Base-by-base conservation (phyloP, 225 moss, liverwort and hornwort species). In the Anthoceros angustus region DNA sequence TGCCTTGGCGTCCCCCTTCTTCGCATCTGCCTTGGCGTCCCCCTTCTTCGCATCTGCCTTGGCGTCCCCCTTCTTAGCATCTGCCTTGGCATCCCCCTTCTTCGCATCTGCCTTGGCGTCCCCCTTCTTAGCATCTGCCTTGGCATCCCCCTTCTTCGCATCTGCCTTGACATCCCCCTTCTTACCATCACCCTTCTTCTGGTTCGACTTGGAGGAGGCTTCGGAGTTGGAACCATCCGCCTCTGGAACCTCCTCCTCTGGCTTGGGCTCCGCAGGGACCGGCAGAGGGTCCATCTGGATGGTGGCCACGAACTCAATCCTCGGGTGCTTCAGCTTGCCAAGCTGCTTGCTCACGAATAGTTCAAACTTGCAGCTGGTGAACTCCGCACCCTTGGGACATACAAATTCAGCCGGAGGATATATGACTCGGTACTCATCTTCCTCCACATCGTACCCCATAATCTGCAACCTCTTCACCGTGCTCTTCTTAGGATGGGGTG, bases 391-490 rank as follows among this genome's bases (percentile, higher is more conserved):
- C 18, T 55, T 55, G 8, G 55, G 55, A 55, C 55, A 55, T 0
- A 55, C 4, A 20, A 55, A 55, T 15, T 55, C 55, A 0, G 55
- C 55, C 23, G 55, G 55, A 9, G 55, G 55, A 15, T 55, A 55
- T 2, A 55, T 55, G 10, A 55, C n/a, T 18, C 55, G 55, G 55
- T 55, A 55, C 55, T 55, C 55, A 55, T 55, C 55, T 12, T 55
- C 55, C 55, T 55, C 55, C 55, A 55, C 23, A 55, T 55, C 55
- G n/a, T 55, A 55, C 55, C 55, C 55, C n/a, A 55, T 23, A 8
- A 55, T 55, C n/a, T 55, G 55, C 55, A 55, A 18, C 55, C 55
- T 55, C 14, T 55, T 55, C n/a, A 20, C n/a, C 7, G 55, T 55
- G 14, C 16, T 55, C 14, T 23, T 15, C 55, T 55, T 55, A 15